Base-by-base conservation (phyloP, 768 basidiomycete species). In the Tulasnella sp. region DNA sequence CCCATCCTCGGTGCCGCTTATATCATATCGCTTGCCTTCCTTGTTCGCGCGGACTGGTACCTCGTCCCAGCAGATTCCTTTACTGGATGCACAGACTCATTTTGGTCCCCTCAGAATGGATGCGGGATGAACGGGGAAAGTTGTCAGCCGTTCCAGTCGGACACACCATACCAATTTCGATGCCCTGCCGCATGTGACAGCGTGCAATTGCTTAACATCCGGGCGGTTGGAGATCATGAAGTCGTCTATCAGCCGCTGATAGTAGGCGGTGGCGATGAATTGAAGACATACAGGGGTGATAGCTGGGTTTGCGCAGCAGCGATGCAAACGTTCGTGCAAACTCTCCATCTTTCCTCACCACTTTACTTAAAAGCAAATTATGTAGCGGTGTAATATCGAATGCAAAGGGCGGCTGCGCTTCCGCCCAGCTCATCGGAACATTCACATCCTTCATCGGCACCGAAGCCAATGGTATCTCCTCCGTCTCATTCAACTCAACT, bases 271-370 rank as follows among this genome's bases (percentile, higher is more conserved):
- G 88, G 89, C 2, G 88, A 90, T 71, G 62, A 62, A 0, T 75
- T 82, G 49, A 67, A 68, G 15, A 91, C 88, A 3, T 93, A 92
- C 67, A 78, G 91, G 67, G 88, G 82, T 1, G 91, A 93, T 68
- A 82, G 78, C 58, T 93, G 92, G 68, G 80, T 92, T 38, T 93
- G 91, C 68, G 81, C 87, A 43, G 83, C 90, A 43, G 90, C 88
- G 42, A 75, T 84, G 42, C 89, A 92, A 74, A 81, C 83, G 83
- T 90, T 38, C 34, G 5, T 38, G 48, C 27, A 19, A 11, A 52
- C 53, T 45, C 30, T 7, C 26, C 34, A 27, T 13, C 11, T 34
- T 51, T 17, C 19, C n/a, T 59, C 3, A 48, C 58, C 24, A 55
- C 29, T 26, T 24, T 10, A 51, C 45, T 23, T 32, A 30, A 41